These are phyloP conservation scores for Cnidoscolus chayamansa DNA, from an alignment of 441 rosid species.

Conservation along the genomic window DNA sequence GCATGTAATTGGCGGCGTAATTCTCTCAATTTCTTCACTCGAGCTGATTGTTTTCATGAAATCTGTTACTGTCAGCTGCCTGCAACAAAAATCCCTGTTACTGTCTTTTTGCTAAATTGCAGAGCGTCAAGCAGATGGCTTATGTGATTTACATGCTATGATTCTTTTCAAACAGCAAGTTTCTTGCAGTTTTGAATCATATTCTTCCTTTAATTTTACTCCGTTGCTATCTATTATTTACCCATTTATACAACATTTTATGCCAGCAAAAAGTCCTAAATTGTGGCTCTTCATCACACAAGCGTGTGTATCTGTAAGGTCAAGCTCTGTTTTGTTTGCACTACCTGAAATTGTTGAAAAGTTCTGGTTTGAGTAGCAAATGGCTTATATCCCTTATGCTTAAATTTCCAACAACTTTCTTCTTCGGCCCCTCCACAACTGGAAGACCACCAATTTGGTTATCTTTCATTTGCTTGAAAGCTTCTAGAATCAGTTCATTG, in stretches of 20 bases:
- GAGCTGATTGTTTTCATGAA: constrained; percentile 49
- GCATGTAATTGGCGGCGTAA: constrained; percentile 64
- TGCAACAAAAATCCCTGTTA: constrained; percentile 22
- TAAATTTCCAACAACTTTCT: constrained; percentile 62
- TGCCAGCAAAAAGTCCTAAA: background rate
- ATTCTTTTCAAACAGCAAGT: background rate
- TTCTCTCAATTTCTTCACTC: constrained; percentile 38
- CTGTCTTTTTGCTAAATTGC: background rate
- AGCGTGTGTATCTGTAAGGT: constrained; percentile 5
- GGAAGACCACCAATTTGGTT: constrained; percentile 77
- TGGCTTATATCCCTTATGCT: constrained; percentile 74
- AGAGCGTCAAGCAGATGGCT: background rate
- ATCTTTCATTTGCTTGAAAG: constrained; percentile 74
- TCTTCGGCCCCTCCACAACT: constrained; percentile 48
- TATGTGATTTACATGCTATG: background rate
- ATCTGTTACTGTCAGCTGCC: constrained; percentile 61
- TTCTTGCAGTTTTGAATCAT: background rate
- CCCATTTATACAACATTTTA: background rate
- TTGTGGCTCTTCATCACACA: background rate
- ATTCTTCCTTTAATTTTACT: background rate
- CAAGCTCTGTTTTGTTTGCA: constrained; percentile 3
- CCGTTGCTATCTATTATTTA: background rate
- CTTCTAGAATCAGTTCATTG: constrained; percentile 67
- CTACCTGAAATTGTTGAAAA: constrained; percentile 72
- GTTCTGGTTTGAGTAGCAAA: constrained; percentile 64